phyloP scores from a whole-genome alignment of 2,329 filamentous ascomycete genomes.

The Capronia americana region DNA sequence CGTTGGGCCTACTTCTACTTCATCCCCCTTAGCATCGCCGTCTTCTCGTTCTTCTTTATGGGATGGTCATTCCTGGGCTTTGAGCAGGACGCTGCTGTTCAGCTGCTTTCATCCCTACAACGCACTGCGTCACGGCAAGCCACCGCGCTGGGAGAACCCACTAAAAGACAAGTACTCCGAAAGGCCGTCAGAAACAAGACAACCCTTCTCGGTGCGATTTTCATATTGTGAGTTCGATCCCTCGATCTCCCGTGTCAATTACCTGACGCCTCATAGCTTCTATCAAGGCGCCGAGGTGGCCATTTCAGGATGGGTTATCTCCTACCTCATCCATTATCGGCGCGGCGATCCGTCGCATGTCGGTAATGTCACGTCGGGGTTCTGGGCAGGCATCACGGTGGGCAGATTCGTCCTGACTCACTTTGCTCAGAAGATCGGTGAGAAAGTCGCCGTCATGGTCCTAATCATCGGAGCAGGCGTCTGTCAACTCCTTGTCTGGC shows the following conservation, averaged over 20 bases:
- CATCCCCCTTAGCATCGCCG: slow-evolving; percentile 65
- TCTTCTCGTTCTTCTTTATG: slow-evolving; percentile 63
- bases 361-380: slow-evolving; percentile 74
- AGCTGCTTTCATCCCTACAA: slow-evolving; percentile 52
- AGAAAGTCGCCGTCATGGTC: slow-evolving; percentile 70
- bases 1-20: slow-evolving; percentile 77
- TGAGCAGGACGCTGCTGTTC: slow-evolving; percentile 63
- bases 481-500: slow-evolving; percentile 44
- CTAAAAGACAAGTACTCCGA: slow-evolving; percentile 50
- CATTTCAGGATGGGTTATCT: slow-evolving; percentile 86
- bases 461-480: slow-evolving; percentile 65
- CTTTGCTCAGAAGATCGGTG: slow-evolving; percentile 70
- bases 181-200: slow-evolving; percentile 60
- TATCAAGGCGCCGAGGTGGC: slow-evolving; percentile 87
- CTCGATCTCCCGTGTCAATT: not conserved
- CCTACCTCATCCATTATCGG: slow-evolving; percentile 77
- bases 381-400: slow-evolving; percentile 74
- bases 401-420: slow-evolving; percentile 75
- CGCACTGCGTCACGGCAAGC: slow-evolving; percentile 51
- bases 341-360: slow-evolving; percentile 72
- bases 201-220: slow-evolving; percentile 76
- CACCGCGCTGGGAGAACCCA: slow-evolving; percentile 40
- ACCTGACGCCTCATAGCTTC: slow-evolving; percentile 47
- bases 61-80: slow-evolving; percentile 74
- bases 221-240: slow-evolving; percentile 67